Evolutionary conservation across 2,329 filamentous ascomycete species (phyloP).

Genomic region (Pestalotiopsis sp.): DNA sequence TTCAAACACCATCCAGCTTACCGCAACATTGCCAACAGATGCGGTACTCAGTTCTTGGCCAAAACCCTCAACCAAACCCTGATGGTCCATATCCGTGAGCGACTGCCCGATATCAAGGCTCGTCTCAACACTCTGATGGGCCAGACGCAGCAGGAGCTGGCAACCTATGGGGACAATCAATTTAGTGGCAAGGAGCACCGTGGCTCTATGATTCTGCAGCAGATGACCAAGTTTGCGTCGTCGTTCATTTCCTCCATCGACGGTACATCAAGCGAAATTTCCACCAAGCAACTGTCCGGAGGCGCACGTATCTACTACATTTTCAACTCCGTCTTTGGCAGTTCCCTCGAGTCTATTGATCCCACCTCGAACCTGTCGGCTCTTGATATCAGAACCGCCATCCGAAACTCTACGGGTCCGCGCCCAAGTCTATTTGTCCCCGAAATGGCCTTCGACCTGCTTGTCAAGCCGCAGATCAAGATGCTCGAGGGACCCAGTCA

Average conservation of each 20-base stretch:
- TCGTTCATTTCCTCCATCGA: constrained; percentile 99
- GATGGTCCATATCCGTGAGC: constrained; percentile 94
- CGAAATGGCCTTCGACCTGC: constrained; percentile 93
- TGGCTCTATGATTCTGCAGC: constrained; percentile 90
- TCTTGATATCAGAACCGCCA: constrained; percentile 93
- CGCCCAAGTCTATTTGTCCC: constrained; percentile 95
- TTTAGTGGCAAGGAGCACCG: constrained; percentile 97
- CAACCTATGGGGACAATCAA: constrained; percentile 96
- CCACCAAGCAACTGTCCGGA: constrained; percentile 95
- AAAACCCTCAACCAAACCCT: constrained; percentile 94
- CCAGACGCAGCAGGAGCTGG: constrained; percentile 98
- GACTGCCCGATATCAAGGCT: constrained; percentile 96
- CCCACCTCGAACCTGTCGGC: constrained; percentile 94
- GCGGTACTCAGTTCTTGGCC: constrained; percentile 91
- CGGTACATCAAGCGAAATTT: constrained; percentile 97
- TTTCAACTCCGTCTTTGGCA: constrained; percentile 98
- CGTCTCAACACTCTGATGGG: constrained; percentile 98
- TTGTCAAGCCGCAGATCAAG: constrained; percentile 99
- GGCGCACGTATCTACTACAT: constrained; percentile 98
- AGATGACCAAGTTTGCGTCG: constrained; percentile 97
- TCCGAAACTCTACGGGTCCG: constrained; percentile 95
- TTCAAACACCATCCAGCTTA: constrained; percentile 98
- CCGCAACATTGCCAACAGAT: constrained; percentile 90
- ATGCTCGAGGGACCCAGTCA: constrained; percentile 93
- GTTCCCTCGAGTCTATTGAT: constrained; percentile 93